A percentile compares a stretch with the other conserved stretches of the same genome.
Evolutionary conservation across 139 green algal species (phyloP).

Genomic region (Tetradesmus obliquus): DNA sequence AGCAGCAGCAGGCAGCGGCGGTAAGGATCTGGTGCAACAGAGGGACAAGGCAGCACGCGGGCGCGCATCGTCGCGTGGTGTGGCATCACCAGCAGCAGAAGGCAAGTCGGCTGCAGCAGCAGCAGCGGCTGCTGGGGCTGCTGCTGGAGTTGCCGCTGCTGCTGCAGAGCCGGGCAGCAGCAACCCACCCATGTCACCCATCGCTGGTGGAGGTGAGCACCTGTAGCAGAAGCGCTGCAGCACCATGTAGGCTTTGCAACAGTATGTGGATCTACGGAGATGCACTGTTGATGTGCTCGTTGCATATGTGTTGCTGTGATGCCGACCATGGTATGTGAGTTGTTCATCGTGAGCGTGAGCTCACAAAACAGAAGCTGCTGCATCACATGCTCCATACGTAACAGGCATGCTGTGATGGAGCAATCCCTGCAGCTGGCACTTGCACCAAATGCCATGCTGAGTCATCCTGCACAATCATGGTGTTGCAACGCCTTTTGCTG

Average conservation of each 20-base stretch:
- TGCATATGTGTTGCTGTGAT: background rate
- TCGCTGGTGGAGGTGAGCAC: background rate
- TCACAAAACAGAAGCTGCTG: background rate
- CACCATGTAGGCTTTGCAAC: background rate
- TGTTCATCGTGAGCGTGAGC: background rate
- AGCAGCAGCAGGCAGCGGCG: background rate
- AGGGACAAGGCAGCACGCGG: background rate
- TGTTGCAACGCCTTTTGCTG: background rate
- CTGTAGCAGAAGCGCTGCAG: background rate
- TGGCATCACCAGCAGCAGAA: conserved; percentile 5
- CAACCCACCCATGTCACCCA: conserved; percentile 37
- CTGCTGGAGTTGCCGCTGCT: background rate
- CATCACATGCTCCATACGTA: no score
- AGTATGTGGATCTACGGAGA: background rate
- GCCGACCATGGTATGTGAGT: background rate
- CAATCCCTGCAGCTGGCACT: background rate
- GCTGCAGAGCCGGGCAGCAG: conserved; percentile 14
- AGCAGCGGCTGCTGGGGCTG: background rate
- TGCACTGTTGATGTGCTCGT: background rate
- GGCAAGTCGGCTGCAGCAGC: background rate
- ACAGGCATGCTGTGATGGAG: background rate
- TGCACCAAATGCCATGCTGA: no score
- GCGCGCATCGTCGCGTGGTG: background rate
- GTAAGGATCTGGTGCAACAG: background rate
- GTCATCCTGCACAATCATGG: background rate